A percentile compares a stretch with the other conserved stretches of the same genome.
These are phyloP conservation scores for Starmerella cellae DNA, from an alignment of 805 yeast genomes.

Conservation along the genomic window DNA sequence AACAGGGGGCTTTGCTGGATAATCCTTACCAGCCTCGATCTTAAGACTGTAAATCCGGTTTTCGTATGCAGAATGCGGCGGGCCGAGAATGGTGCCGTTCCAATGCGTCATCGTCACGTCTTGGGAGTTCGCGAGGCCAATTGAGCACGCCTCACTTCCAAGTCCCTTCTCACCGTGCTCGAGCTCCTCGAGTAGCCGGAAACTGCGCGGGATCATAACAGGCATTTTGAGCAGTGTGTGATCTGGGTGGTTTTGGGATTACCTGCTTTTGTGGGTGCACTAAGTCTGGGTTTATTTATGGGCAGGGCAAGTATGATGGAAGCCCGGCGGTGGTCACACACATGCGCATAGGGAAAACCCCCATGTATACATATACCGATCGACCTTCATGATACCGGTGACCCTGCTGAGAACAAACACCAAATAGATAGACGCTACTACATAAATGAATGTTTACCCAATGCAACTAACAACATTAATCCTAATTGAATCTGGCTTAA, in stretches of 20 bases:
- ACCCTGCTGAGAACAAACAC: too few relatives aligned
- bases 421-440: too few relatives aligned
- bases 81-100: constrained; percentile 97
- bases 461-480: too few relatives aligned
- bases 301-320: too few relatives aligned
- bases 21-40: constrained; percentile 66
- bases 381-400: too few relatives aligned
- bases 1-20: constrained; percentile 81
- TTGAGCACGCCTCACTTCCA: constrained; percentile 93
- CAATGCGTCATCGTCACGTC: constrained; percentile 89
- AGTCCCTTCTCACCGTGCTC: constrained; percentile 97
- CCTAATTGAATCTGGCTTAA: too few relatives aligned
- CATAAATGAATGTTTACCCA: too few relatives aligned
- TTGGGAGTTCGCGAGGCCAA: constrained; percentile 79
- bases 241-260: neutral
- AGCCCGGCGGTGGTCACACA: too few relatives aligned
- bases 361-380: too few relatives aligned
- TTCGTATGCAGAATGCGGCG: constrained; percentile 84
- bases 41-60: constrained; percentile 80
- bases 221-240: constrained; percentile 5
- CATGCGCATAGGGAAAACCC: too few relatives aligned
- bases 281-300: too few relatives aligned
- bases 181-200: constrained; percentile 85
- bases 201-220: constrained; percentile 58
- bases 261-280: too few relatives aligned